Evolutionary conservation across 176 grass and related monocot genomes (phyloP).

Genomic region (Eragrostis nindensis): DNA sequence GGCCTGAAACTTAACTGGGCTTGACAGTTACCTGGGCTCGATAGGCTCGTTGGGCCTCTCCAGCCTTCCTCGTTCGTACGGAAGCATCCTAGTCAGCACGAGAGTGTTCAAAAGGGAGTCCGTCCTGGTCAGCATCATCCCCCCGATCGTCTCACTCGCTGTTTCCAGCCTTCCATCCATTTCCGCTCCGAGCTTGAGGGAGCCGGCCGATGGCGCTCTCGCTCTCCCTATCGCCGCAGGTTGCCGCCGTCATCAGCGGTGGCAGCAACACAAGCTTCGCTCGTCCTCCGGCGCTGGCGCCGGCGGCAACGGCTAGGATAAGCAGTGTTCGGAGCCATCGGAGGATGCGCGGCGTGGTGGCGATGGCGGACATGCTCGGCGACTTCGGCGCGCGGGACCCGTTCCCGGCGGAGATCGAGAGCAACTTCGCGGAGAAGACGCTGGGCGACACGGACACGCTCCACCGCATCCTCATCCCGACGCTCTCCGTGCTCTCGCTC

Average conservation of each 20-base stretch:
- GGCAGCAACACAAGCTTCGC: neutral
- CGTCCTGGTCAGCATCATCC: neutral
- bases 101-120: neutral
- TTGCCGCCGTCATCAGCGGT: neutral
- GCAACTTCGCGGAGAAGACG: slow-evolving; percentile 78
- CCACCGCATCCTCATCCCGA: slow-evolving; percentile 93
- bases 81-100: neutral
- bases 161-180: slow-evolving; percentile 19
- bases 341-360: slow-evolving; percentile 32
- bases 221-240: neutral
- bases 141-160: neutral
- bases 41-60: neutral
- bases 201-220: slow-evolving; percentile 18
- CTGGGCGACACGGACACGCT: slow-evolving; percentile 78
- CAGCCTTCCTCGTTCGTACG: neutral
- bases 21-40: neutral
- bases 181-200: neutral
- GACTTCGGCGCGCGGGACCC: slow-evolving; percentile 78
- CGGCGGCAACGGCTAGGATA: neutral
- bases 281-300: neutral
- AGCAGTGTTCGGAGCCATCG: neutral
- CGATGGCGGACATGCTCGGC: slow-evolving; percentile 67
- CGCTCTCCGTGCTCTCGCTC: slow-evolving; percentile 69
- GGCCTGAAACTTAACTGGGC: neutral
- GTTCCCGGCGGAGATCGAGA: slow-evolving; percentile 83